Conservation (phyloP, 306 rosid genomes). For the Spatholobus suberectus region DNA sequence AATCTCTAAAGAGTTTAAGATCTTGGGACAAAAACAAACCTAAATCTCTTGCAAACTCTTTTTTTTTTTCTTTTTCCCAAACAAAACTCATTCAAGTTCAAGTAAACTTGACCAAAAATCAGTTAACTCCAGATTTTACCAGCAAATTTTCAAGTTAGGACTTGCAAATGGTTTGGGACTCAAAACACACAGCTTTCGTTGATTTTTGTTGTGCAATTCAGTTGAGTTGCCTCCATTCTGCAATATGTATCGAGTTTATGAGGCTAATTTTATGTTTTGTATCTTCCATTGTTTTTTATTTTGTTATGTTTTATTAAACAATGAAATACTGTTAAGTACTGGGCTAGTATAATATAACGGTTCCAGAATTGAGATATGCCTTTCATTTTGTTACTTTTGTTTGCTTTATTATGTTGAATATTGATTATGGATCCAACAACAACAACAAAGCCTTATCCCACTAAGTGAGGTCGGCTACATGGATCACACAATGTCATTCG, state of each 20-base stretch:
- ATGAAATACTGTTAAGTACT: background rate
- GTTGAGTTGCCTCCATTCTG: conserved; percentile 20
- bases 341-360: background rate
- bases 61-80: background rate
- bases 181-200: conserved; percentile 25
- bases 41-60: background rate
- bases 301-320: background rate
- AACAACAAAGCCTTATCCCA: no score
- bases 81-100: background rate
- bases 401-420: conserved; percentile 14
- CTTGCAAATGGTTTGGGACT: background rate
- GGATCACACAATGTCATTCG: no score
- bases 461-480: no score
- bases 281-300: background rate
- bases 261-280: background rate
- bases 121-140: conserved; percentile 10
- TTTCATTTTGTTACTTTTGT: conserved; percentile 18
- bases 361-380: background rate
- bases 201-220: background rate
- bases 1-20: background rate
- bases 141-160: conserved; percentile 9
- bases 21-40: conserved; percentile 10
- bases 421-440: background rate
- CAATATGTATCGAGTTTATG: background rate
- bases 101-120: conserved; percentile 12